These are phyloP conservation scores for Amphirosellinia nigrospora DNA, from an alignment of 495 filamentous ascomycete species.

Conservation along the genomic window DNA sequence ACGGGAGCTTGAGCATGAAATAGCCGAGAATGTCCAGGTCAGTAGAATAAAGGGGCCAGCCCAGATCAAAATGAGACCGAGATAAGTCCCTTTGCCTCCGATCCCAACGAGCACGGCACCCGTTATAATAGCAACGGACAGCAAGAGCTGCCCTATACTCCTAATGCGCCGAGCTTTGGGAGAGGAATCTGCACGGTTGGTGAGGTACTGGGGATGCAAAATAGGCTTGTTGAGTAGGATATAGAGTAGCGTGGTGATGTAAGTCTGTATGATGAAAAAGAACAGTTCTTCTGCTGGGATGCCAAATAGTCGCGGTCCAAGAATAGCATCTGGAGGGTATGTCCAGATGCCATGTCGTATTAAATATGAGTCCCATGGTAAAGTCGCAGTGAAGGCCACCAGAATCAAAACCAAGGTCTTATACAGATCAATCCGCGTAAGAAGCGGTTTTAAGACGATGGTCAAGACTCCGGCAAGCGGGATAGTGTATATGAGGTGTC, in stretches of 20 bases:
- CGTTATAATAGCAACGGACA: constrained; percentile 44
- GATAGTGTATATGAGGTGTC: constrained; percentile 72
- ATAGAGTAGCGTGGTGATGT: constrained; percentile 70
- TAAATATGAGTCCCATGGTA: constrained; percentile 75
- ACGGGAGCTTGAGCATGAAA: constrained; percentile 62
- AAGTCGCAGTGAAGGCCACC: constrained; percentile 64
- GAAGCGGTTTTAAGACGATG: constrained; percentile 60
- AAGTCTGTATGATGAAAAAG: constrained; percentile 79
- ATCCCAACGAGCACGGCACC: constrained; percentile 49
- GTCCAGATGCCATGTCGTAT: constrained; percentile 68
- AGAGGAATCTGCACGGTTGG: constrained; percentile 37
- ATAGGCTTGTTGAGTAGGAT: constrained; percentile 66
- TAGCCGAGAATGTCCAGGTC: constrained; percentile 65
- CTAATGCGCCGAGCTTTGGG: constrained; percentile 21
- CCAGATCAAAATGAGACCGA: constrained; percentile 72
- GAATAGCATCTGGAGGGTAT: constrained; percentile 65
- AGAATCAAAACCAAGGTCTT: constrained; percentile 62
- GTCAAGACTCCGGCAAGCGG: constrained; percentile 65
- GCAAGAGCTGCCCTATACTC: constrained; percentile 47
- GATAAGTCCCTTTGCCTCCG: constrained; percentile 59
- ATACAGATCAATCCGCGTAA: constrained; percentile 62
- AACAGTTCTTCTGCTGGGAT: constrained; percentile 73
- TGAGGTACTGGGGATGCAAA: constrained; percentile 63
- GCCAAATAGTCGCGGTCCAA: constrained; percentile 61
- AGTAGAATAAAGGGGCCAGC: constrained; percentile 65